Evolutionary conservation across 768 basidiomycete genomes (phyloP), one percentile per base, ranked within the genome.

Genomic region (Dentipellis sp.): DNA sequence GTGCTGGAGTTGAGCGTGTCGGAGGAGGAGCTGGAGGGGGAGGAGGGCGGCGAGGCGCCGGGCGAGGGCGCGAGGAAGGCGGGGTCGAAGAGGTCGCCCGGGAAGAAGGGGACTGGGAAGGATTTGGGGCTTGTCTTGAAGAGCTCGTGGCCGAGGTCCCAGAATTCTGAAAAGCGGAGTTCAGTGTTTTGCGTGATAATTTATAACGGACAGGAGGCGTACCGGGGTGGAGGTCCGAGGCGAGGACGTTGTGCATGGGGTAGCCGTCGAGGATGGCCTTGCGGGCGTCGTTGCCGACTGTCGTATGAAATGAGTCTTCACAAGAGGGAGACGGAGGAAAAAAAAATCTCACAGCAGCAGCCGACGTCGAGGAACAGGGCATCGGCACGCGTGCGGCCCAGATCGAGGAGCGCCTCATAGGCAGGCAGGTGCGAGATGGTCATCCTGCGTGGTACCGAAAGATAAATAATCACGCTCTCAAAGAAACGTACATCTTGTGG

Each of bases 91-190:
- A 67, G 71, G 58, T 86, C 75, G 1, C 83, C 84, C 12, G 72
- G 65, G n/a, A 86, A 53, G 62, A 86, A 85, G 0, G 69, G 64
- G 0, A 72, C 79, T 0, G 80, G 78, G 66, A 81, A 84, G 0
- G 74, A 71, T 35, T 75, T 67, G 0, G 78, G 74, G 0, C 71
- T 79, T 1, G 78, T 73, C 50, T 68, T 72, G 69, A 83, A 86
- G 14, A 86, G 71, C 50, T 78, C 69, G 58, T 85, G 82, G 1
- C 83, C 83, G 4, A 77, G 53, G 14, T 29, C 17, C 45, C 38
- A 16, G 37, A 9, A 12, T 4, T 34, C 48, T 42, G 40, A 3
- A 6, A 29, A 3, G 2, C 16, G n/a, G 19, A 39, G 11, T 10
- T 10, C 22, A 37, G 17, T 35, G 4, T 12, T 7, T 29, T 12